phyloP scores from a whole-genome alignment of 1,139 yeast species.

The Pichia sp. region DNA sequence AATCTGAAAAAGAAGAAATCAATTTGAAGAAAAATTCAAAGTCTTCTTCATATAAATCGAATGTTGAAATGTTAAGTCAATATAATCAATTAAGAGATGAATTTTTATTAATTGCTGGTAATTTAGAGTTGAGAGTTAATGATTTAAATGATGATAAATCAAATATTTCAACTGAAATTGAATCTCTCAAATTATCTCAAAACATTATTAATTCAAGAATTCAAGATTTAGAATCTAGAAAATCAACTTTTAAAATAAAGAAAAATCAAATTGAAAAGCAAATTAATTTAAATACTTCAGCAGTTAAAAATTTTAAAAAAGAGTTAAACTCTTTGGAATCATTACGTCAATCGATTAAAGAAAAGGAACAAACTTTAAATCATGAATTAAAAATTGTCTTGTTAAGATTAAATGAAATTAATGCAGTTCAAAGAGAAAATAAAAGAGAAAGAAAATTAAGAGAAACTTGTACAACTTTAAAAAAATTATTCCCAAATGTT shows the following conservation, averaged over 20 bases:
- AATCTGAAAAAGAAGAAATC: conserved; percentile 35
- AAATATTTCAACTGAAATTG: conserved; percentile 37
- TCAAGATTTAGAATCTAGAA: conserved; percentile 33
- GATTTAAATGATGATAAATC: conserved; percentile 42
- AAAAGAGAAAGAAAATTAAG: conserved; percentile 60
- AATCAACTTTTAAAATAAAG: conserved; percentile 33
- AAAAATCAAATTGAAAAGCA: conserved; percentile 34
- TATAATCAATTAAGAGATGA: conserved; percentile 56
- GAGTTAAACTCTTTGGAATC: conserved; percentile 39
- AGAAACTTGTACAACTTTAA: conserved; percentile 65
- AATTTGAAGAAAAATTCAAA: conserved; percentile 41
- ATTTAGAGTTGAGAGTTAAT: conserved; percentile 48
- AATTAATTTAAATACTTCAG: conserved; percentile 26
- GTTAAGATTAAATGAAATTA: conserved; percentile 59
- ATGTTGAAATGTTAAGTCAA: conserved; percentile 35
- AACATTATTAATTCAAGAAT: conserved; percentile 38
- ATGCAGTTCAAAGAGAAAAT: conserved; percentile 72
- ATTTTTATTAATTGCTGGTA: conserved; percentile 55
- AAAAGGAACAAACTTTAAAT: conserved; percentile 51
- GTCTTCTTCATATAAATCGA: conserved; percentile 29
- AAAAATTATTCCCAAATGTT: conserved; percentile 73
- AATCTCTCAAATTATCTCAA: conserved; percentile 40
- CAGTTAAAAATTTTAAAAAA: conserved; percentile 37
- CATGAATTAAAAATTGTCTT: conserved; percentile 61
- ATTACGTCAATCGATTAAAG: conserved; percentile 40